A percentile compares a stretch with the other conserved stretches of the same genome.
Conservation (phyloP, 495 filamentous ascomycete genomes). For the Daldinia bambusicola region DNA sequence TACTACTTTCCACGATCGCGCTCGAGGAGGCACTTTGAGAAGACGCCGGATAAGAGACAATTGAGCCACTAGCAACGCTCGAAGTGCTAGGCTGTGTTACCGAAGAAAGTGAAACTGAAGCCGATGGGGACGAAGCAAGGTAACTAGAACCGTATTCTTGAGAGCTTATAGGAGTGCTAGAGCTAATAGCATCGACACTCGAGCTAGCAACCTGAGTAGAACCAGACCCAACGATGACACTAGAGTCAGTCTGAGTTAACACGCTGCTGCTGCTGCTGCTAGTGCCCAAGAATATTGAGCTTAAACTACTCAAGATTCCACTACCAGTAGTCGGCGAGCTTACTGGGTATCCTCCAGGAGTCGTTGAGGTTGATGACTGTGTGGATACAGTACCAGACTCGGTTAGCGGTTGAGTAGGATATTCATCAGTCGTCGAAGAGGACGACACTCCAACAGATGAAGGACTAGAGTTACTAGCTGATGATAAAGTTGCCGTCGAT, state of each 20-base stretch:
- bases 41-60: constrained; percentile 25
- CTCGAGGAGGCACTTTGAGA: constrained; percentile 17
- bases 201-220: constrained; percentile 11
- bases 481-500: not conserved
- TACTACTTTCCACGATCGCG: not conserved
- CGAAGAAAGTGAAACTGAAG: constrained; percentile 26
- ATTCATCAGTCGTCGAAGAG: not conserved
- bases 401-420: constrained; percentile 11
- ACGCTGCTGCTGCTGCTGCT: constrained; percentile 21
- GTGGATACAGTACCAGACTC: constrained; percentile 9
- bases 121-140: constrained; percentile 19
- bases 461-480: constrained; percentile 9
- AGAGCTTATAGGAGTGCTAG: constrained; percentile 19
- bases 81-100: constrained; percentile 4
- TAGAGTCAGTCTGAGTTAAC: not conserved
- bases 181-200: constrained; percentile 3
- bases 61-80: constrained; percentile 21
- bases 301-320: constrained; percentile 44
- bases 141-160: constrained; percentile 21
- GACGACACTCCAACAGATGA: constrained; percentile 12
- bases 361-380: not conserved
- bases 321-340: constrained; percentile 34
- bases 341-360: constrained; percentile 27
- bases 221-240: not conserved
- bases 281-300: constrained; percentile 42